Percentiles rank a stretch among this genome's conserved stretches.
These are phyloP conservation scores for Ceratonia siliqua DNA, from an alignment of 306 rosid species.

Conservation along the genomic window DNA sequence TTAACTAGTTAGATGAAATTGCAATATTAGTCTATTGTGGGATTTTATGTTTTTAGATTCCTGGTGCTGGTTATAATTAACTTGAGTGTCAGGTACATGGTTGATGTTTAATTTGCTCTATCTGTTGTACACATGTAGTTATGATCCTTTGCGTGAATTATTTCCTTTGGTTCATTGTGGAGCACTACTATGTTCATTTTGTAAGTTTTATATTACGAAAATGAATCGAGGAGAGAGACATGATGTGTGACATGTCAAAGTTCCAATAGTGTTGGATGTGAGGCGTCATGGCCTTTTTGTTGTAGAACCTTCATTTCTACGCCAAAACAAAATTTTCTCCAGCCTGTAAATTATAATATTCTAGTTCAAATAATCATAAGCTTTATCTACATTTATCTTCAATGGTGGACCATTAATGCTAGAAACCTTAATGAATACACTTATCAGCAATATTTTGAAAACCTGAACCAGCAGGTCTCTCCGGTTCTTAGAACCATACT, in stretches of 20 bases:
- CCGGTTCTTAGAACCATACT: neutral
- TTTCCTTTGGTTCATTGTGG: slow-evolving; percentile 1
- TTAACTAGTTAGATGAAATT: neutral
- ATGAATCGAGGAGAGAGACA: too few relatives aligned
- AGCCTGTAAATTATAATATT: neutral
- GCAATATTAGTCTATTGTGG: neutral
- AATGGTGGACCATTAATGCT: neutral
- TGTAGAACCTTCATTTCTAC: neutral
- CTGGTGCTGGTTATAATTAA: neutral
- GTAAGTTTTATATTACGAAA: too few relatives aligned
- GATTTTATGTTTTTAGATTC: neutral
- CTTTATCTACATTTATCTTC: neutral
- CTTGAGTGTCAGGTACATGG: neutral
- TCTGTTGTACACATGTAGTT: neutral
- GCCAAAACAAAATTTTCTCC: neutral
- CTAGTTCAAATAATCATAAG: neutral
- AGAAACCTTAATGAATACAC: neutral
- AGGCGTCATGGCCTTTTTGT: too few relatives aligned
- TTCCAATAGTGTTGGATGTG: too few relatives aligned
- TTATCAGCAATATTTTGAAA: neutral
- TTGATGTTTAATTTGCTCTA: slow-evolving; percentile 4
- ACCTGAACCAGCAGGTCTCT: neutral
- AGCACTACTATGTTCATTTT: too few relatives aligned
- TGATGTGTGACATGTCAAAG: too few relatives aligned
- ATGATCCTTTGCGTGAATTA: slow-evolving; percentile 2